Evolutionary conservation across 768 basidiomycete species (phyloP).

Genomic region (Clitopilus passeckerianus): DNA sequence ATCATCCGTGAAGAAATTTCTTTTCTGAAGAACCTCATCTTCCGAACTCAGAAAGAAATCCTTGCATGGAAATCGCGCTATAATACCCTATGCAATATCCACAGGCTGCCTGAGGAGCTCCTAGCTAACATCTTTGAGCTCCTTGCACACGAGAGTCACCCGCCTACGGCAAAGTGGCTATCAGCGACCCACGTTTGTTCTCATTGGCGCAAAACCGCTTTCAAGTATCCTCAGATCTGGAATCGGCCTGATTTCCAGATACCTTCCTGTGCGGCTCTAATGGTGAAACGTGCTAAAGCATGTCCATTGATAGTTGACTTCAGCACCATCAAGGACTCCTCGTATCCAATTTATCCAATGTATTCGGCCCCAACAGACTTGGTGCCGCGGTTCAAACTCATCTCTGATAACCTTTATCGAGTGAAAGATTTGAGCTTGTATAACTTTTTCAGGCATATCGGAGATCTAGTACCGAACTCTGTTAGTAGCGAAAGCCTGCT

Average conservation of each 20-base stretch:
- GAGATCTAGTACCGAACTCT: no score
- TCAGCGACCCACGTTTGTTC: background rate
- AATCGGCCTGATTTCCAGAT: background rate
- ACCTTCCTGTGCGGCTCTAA: background rate
- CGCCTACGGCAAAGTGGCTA: background rate
- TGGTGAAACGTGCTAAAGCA: background rate
- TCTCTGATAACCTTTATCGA: no score
- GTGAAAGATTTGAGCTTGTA: no score
- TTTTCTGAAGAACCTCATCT: background rate
- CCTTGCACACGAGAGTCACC: background rate
- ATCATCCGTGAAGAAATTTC: background rate
- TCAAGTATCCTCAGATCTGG: background rate
- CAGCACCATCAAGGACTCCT: background rate
- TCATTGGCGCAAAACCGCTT: background rate
- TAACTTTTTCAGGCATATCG: no score
- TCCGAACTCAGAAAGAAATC: background rate
- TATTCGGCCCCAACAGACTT: no score
- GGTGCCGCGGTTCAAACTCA: no score
- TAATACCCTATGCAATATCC: background rate
- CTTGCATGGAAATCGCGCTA: background rate
- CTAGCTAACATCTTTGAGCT: background rate
- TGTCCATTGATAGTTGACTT: background rate
- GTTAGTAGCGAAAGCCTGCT: no score
- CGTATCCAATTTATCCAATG: no score
- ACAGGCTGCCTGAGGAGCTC: background rate